These are phyloP conservation scores for Phytophthora citrophthora DNA, from an alignment of 352 stramenopile genomes.

Conservation along the genomic window DNA sequence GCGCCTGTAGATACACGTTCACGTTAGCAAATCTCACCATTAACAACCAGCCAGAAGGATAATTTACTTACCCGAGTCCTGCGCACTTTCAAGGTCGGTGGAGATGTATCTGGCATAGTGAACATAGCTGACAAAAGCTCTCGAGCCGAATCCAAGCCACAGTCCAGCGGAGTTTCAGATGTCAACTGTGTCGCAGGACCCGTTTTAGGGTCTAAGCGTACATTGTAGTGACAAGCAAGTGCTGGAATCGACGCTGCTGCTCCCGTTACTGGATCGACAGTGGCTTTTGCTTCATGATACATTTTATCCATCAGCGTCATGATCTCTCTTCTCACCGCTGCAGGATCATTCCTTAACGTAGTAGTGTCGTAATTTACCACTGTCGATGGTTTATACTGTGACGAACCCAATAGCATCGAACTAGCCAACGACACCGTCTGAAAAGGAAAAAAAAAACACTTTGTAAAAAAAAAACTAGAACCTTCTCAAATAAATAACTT, in stretches of 20 bases:
- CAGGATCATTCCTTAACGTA: slow-evolving; percentile 12
- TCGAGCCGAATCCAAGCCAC: slow-evolving; percentile 26
- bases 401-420: slow-evolving; percentile 19
- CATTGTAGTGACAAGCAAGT: slow-evolving; percentile 30
- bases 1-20: slow-evolving; percentile 5
- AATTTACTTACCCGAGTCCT: slow-evolving; percentile 22
- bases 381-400: slow-evolving; percentile 7
- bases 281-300: slow-evolving; percentile 36
- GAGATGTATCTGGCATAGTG: slow-evolving; percentile 14
- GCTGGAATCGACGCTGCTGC: slow-evolving; percentile 27
- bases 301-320: slow-evolving; percentile 32
- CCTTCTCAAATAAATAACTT: neutral
- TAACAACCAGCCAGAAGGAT: too few species aligned
- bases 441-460: neutral
- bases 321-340: slow-evolving; percentile 27
- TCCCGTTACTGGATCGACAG: slow-evolving; percentile 23
- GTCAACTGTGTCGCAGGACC: slow-evolving; percentile 29
- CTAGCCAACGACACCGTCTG: slow-evolving; percentile 32
- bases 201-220: slow-evolving; percentile 21
- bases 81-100: slow-evolving; percentile 21
- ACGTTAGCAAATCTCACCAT: neutral
- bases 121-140: slow-evolving; percentile 26
- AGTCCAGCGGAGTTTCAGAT: slow-evolving; percentile 36
- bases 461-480: neutral
- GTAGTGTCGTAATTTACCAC: slow-evolving; percentile 1